Percentiles rank a stretch among this genome's conserved stretches.
These are phyloP conservation scores for Musa schizocarpa DNA, from an alignment of 176 grass and related monocot genomes.

Conservation along the genomic window DNA sequence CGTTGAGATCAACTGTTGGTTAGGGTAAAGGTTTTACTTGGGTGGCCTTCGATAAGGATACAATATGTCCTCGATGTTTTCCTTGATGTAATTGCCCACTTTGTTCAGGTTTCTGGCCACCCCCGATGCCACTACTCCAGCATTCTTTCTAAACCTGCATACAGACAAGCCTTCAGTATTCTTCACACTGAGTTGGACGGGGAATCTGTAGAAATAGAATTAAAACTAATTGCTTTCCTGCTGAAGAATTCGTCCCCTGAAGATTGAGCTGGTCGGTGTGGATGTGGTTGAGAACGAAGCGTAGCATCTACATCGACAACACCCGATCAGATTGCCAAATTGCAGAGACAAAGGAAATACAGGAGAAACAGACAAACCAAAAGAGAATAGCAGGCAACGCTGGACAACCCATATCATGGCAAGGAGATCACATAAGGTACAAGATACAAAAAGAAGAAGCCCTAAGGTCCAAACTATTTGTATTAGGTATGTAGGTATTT, in stretches of 20 bases:
- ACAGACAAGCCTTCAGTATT: not conserved
- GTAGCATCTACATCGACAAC: constrained; percentile 15
- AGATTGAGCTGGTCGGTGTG: constrained; percentile 30
- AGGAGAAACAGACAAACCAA: too few species aligned
- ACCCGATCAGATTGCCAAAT: not conserved
- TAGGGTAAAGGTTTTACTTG: constrained; percentile 27
- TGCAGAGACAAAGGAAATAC: too few species aligned
- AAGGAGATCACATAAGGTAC: too few species aligned
- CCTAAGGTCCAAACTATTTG: too few species aligned
- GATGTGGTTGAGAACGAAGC: constrained; percentile 17
- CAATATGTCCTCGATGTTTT: constrained; percentile 64
- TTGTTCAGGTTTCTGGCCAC: constrained; percentile 61
- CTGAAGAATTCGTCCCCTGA: constrained; percentile 39
- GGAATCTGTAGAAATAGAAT: not conserved
- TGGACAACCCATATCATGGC: too few species aligned
- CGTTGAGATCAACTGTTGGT: too few species aligned
- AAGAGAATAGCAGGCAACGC: too few species aligned
- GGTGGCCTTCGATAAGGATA: constrained; percentile 63
- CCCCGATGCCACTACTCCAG: constrained; percentile 78
- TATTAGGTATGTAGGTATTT: too few species aligned
- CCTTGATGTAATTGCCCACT: constrained; percentile 61
- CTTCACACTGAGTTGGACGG: not conserved
- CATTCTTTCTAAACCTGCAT: constrained; percentile 68
- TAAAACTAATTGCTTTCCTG: constrained; percentile 43
- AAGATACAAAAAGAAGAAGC: too few species aligned